phyloP scores from a whole-genome alignment of 2,329 filamentous ascomycete species.

The Canariomyces notabilis region DNA sequence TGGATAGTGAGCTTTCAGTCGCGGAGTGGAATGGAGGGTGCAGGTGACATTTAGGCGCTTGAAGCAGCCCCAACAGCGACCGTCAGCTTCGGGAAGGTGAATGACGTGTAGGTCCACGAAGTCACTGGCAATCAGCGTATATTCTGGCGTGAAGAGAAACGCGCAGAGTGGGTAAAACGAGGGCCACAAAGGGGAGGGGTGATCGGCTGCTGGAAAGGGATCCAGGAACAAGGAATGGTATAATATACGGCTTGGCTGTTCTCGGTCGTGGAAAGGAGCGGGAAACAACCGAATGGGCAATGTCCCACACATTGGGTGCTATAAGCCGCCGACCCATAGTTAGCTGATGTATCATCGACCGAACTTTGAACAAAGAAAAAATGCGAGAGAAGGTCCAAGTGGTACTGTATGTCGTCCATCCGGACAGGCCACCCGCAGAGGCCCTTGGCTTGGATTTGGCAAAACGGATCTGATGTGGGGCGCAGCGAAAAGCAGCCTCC shows the following conservation, averaged over 20 bases:
- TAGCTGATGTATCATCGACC: conserved; percentile 9
- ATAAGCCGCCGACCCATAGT: conserved; percentile 6
- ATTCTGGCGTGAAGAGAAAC: neutral
- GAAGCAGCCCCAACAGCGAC: conserved; percentile 23
- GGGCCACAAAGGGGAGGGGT: conserved; percentile 1
- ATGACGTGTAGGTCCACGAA: conserved; percentile 14
- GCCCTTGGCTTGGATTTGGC: conserved; percentile 22
- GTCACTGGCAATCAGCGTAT: conserved; percentile 1
- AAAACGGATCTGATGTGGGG: conserved; percentile 22
- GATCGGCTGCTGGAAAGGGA: neutral
- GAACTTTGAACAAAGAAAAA: conserved; percentile 10
- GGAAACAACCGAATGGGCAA: too few relatives aligned
- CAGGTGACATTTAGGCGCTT: conserved; percentile 26
- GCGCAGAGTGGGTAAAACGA: neutral
- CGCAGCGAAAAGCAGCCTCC: conserved; percentile 15
- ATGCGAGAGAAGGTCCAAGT: conserved; percentile 18
- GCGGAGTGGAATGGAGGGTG: conserved; percentile 18
- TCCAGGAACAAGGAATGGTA: conserved; percentile 12
- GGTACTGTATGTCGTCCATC: conserved; percentile 17
- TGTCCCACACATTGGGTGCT: too few relatives aligned
- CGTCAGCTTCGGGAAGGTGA: conserved; percentile 21
- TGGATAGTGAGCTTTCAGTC: conserved; percentile 1
- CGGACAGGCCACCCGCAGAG: conserved; percentile 20
- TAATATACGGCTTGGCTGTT: conserved; percentile 11
- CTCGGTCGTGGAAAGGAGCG: conserved; percentile 6